A percentile compares a stretch with the other conserved stretches of the same genome.
Evolutionary conservation across 225 moss, liverwort and hornwort species (phyloP).

Genomic region (Physcomitrellopsis africana): DNA sequence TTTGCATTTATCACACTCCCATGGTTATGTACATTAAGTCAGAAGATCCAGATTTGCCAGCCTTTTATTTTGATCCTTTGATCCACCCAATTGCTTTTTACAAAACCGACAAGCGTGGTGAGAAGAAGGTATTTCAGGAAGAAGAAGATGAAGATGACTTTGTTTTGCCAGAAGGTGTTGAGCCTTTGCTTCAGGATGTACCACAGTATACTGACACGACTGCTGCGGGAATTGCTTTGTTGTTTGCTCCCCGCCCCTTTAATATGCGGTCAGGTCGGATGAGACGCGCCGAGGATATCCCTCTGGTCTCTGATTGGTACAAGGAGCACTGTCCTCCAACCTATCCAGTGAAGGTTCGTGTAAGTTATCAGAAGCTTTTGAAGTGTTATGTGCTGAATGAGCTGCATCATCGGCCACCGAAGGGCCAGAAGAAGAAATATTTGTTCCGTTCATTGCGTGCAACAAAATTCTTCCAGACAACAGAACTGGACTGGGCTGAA

Average conservation of each 20-base stretch:
- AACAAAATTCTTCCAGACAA: conserved; percentile 98
- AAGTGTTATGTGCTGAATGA: conserved; percentile 99
- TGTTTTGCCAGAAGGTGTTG: conserved; percentile 91
- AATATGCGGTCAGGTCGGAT: conserved; percentile 99
- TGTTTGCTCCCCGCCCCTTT: conserved; percentile 96
- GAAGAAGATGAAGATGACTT: conserved; percentile 91
- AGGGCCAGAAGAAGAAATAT: conserved; percentile 99
- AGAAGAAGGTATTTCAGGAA: conserved; percentile 77
- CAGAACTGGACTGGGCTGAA: conserved; percentile 99
- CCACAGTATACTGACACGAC: conserved; percentile 98
- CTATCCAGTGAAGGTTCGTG: conserved; percentile 98
- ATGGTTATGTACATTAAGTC: conserved; percentile 99
- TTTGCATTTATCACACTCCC: conserved; percentile 96
- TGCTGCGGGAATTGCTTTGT: conserved; percentile 91
- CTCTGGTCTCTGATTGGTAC: conserved; percentile 99
- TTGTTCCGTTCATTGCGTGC: conserved; percentile 92
- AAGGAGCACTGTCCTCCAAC: conserved; percentile 99
- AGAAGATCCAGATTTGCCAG: conserved; percentile 97
- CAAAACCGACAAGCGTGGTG: conserved; percentile 90
- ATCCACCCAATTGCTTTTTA: conserved; percentile 98
- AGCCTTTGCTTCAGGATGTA: conserved; percentile 77
- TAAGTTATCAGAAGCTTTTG: conserved; percentile 98
- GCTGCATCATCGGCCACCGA: conserved; percentile 97
- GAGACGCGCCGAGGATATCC: conserved; percentile 98
- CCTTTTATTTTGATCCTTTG: conserved; percentile 98